phyloP scores from a whole-genome alignment of 2,329 filamentous ascomycete genomes.

The Talaromyces funiculosus region DNA sequence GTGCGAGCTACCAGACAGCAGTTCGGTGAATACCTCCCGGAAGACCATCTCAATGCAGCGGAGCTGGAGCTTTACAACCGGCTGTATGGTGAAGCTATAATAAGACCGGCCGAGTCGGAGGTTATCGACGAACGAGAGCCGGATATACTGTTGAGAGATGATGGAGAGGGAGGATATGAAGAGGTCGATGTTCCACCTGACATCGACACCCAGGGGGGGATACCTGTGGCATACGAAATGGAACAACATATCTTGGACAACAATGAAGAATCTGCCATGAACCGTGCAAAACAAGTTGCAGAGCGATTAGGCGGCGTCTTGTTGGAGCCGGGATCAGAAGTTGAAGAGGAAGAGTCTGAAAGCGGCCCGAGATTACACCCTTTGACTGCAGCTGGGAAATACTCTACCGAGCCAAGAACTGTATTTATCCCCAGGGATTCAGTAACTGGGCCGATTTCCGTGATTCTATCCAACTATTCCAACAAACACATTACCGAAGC shows the following conservation, averaged over 20 bases:
- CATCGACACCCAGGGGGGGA: slow-evolving; percentile 19
- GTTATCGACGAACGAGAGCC: slow-evolving; percentile 28
- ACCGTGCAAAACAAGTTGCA: slow-evolving; percentile 34
- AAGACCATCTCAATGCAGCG: slow-evolving; percentile 60
- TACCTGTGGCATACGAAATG: slow-evolving; percentile 27
- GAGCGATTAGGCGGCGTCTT: slow-evolving; percentile 36
- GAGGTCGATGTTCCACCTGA: slow-evolving; percentile 26
- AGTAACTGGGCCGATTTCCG: slow-evolving; percentile 64
- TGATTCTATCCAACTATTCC: slow-evolving; percentile 62
- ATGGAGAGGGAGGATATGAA: slow-evolving; percentile 35
- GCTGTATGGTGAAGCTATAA: slow-evolving; percentile 69
- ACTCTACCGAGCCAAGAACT: slow-evolving; percentile 66
- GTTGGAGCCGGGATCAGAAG: slow-evolving; percentile 32
- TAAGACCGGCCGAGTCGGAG: slow-evolving; percentile 24
- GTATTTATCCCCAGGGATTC: slow-evolving; percentile 66
- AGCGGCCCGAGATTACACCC: slow-evolving; percentile 60
- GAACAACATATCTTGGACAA: slow-evolving; percentile 21
- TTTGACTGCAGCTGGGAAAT: slow-evolving; percentile 68
- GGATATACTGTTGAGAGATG: slow-evolving; percentile 32
- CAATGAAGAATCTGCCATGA: slow-evolving; percentile 27
- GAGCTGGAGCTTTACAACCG: slow-evolving; percentile 73
- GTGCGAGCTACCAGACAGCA: slow-evolving; percentile 67
- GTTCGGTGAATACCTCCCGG: slow-evolving; percentile 72
- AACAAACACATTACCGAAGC: slow-evolving; percentile 68
- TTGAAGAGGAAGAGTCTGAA: slow-evolving; percentile 34